Evolutionary conservation across 75 land plant species (phyloP).

Genomic region (Picea sitchensis): DNA sequence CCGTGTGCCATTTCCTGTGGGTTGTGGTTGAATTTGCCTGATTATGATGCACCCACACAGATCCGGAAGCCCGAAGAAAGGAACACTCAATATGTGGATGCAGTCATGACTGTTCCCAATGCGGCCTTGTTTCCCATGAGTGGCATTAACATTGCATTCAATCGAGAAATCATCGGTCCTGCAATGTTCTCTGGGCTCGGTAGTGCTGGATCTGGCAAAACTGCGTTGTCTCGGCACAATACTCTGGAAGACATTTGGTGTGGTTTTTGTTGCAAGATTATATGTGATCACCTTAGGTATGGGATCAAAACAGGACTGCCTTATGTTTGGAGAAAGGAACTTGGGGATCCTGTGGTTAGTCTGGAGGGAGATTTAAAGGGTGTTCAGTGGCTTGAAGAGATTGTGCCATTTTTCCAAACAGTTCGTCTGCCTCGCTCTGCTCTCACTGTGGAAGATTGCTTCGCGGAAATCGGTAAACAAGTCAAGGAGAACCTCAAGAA

Average conservation of each 20-base stretch:
- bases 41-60: slow-evolving; percentile 76
- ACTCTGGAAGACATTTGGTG: slow-evolving; percentile 83
- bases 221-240: slow-evolving; percentile 35
- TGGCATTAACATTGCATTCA: slow-evolving; percentile 79
- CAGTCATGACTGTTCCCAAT: slow-evolving; percentile 76
- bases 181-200: slow-evolving; percentile 54
- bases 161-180: slow-evolving; percentile 65
- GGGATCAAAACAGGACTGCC: slow-evolving; percentile 90
- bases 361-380: slow-evolving; percentile 54
- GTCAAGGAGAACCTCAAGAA: slow-evolving; percentile 57
- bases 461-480: slow-evolving; percentile 50
- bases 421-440: slow-evolving; percentile 45
- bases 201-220: slow-evolving; percentile 35
- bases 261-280: slow-evolving; percentile 74
- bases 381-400: slow-evolving; percentile 60
- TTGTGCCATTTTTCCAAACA: slow-evolving; percentile 73
- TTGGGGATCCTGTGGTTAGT: slow-evolving; percentile 32
- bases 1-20: slow-evolving; percentile 80
- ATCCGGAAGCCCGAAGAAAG: slow-evolving; percentile 43
- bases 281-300: slow-evolving; percentile 66
- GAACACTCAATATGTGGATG: slow-evolving; percentile 64
- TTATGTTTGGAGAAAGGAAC: slow-evolving; percentile 58
- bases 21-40: slow-evolving; percentile 76
- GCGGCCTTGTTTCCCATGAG: slow-evolving; percentile 66
- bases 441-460: slow-evolving; percentile 60